Conservation (phyloP, 495 filamentous ascomycete genomes). For the Trichocladium antarcticum region DNA sequence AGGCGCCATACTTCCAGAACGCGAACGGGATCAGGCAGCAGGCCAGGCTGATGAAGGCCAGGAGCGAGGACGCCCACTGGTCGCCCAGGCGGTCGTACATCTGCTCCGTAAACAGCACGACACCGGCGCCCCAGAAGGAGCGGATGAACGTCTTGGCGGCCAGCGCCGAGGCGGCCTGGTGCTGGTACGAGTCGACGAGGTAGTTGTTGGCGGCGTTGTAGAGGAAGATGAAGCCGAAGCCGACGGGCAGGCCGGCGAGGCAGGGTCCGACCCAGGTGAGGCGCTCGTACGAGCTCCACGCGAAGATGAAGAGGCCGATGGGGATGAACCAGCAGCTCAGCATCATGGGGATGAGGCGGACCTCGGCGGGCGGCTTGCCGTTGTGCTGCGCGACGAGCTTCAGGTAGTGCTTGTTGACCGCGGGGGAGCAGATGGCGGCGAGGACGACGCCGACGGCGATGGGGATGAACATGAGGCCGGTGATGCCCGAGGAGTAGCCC, state of each 20-base stretch:
- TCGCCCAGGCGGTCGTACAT: conserved; percentile 64
- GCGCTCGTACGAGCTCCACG: conserved; percentile 60
- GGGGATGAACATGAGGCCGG: conserved; percentile 75
- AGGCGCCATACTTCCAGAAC: conserved; percentile 63
- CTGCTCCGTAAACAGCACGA: conserved; percentile 67
- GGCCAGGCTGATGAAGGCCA: conserved; percentile 58
- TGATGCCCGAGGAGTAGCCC: conserved; percentile 56
- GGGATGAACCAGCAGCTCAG: conserved; percentile 68
- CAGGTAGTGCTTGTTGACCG: conserved; percentile 70
- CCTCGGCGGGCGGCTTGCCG: conserved; percentile 63
- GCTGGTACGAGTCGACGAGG: conserved; percentile 69
- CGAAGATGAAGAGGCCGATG: conserved; percentile 71
- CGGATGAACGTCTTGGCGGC: conserved; percentile 74
- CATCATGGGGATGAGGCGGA: conserved; percentile 79
- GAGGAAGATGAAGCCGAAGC: conserved; percentile 77
- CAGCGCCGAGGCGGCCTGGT: conserved; percentile 76
- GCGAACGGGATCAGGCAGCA: conserved; percentile 68
- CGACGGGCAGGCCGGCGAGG: conserved; percentile 64
- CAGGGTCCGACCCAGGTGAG: conserved; percentile 61
- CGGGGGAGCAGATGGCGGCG: conserved; percentile 53
- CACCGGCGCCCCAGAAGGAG: conserved; percentile 65
- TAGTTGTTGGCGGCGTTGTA: conserved; percentile 83
- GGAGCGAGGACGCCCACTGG: conserved; percentile 62
- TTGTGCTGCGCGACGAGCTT: conserved; percentile 45
- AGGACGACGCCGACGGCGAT: conserved; percentile 54